Evolutionary conservation across 257 asterid species (phyloP), one percentile per base, ranked within the genome.

Genomic region (Solanum dulcamara): DNA sequence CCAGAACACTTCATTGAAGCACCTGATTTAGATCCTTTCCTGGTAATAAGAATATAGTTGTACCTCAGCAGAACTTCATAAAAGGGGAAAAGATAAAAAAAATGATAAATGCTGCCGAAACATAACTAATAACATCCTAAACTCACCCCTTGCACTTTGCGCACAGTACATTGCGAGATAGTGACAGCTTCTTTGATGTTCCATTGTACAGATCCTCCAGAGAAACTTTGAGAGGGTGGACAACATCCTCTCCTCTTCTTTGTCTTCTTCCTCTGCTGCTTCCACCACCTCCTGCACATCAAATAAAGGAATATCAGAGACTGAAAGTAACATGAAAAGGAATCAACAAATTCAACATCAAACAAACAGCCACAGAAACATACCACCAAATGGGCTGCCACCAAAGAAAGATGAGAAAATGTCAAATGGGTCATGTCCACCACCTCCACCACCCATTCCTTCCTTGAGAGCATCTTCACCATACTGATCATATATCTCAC

Each of bases 381-480:
- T 79, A 79, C 89, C 89, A 28, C 89, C 89, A 87, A 87, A 87
- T 20, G 87, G 87, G 44, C 84, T 84, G 28, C 86, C 89, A 87
- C 88, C 88, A 46, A 87, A 87, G 86, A 87, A 87, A 46, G 88
- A 85, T 17, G 84, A 74, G 86, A 87, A 87, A 22, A 87, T 87
- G 51, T 87, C 89, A 48, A 87, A 87, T 48, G 89, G 89, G 37
- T 87, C 89, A 5, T 87, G 89, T 83, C 83, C 83, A 53, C 89
- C 89, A 35, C 88, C 89, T 15, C 89, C 87, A 24, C 89, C 85
- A 1, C 89, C 89, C 89, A 86, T 84, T 77, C 89, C 89, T 84
- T 87, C 89, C 71, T 84, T 87, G 18, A 87, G 88, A 37, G 89
- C 89, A 85, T 87, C 88, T 60, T 85, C 89, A 37, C 89, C 89